phyloP scores from a whole-genome alignment of 805 yeast genomes.

The Barnettozyma vustinii region DNA sequence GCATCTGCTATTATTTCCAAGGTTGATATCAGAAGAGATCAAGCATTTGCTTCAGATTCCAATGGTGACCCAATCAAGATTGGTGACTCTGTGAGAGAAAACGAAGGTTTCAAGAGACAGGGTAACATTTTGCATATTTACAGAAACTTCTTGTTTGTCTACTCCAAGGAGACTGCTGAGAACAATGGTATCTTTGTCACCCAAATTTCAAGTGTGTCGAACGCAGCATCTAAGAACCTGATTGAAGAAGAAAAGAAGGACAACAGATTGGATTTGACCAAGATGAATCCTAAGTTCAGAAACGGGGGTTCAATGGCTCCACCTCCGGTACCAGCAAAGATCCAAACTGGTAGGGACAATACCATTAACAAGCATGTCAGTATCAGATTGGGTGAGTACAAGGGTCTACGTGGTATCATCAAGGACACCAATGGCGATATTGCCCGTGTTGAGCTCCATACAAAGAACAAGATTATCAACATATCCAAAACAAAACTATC shows the following conservation, averaged over 20 bases:
- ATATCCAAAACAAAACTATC: constrained; percentile 75
- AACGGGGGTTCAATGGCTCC: constrained; percentile 44
- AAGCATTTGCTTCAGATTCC: constrained; percentile 80
- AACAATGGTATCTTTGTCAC: constrained; percentile 90
- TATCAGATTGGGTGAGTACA: constrained; percentile 85
- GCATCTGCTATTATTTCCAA: constrained; percentile 83
- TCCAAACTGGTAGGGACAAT: constrained; percentile 69
- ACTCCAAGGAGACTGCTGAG: constrained; percentile 73
- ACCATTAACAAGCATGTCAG: constrained; percentile 81
- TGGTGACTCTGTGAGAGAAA: constrained; percentile 91
- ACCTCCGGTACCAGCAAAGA: constrained; percentile 50
- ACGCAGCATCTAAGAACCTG: constrained; percentile 80
- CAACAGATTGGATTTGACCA: constrained; percentile 60
- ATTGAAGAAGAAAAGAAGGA: constrained; percentile 32
- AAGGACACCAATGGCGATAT: constrained; percentile 88
- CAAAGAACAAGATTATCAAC: constrained; percentile 82
- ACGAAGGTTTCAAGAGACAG: constrained; percentile 76
- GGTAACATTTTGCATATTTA: constrained; percentile 86
- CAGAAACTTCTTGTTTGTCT: constrained; percentile 72
- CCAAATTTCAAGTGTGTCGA: constrained; percentile 67
- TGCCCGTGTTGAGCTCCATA: constrained; percentile 91
- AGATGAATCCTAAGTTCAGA: constrained; percentile 79
- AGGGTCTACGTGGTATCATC: constrained; percentile 90
- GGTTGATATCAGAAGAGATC: constrained; percentile 55
- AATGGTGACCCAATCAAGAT: constrained; percentile 79